phyloP scores from a whole-genome alignment of 73 alveolate species.

The Uronychia setigera region DNA sequence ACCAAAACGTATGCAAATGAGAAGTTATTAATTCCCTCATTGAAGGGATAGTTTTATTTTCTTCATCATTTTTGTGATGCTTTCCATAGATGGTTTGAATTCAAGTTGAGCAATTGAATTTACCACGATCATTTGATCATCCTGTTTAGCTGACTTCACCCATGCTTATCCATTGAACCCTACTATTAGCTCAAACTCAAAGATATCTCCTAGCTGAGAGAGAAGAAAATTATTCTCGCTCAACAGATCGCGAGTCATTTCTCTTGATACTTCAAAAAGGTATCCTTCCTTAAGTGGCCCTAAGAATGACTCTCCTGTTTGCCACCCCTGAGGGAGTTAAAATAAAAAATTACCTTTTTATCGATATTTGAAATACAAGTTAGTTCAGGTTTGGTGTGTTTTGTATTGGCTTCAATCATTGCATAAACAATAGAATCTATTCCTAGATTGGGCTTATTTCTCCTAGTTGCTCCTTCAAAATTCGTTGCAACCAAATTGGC shows the following conservation, averaged over 20 bases:
- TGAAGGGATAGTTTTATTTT: too few species aligned
- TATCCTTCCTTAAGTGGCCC: slow-evolving; percentile 34
- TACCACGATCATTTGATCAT: too few species aligned
- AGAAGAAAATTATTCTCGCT: slow-evolving; percentile 5
- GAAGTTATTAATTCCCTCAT: too few species aligned
- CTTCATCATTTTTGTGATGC: too few species aligned
- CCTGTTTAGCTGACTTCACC: slow-evolving; percentile 6
- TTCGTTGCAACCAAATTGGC: slow-evolving; percentile 5
- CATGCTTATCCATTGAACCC: slow-evolving; percentile 24
- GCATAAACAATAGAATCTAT: slow-evolving; percentile 12
- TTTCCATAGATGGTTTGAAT: too few species aligned
- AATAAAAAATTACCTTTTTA: not conserved
- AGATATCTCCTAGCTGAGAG: slow-evolving; percentile 6
- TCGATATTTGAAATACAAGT: slow-evolving; percentile 21
- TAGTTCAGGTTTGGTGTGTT: slow-evolving; percentile 19
- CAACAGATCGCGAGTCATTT: not conserved
- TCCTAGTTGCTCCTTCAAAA: slow-evolving; percentile 39
- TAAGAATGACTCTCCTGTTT: slow-evolving; percentile 28
- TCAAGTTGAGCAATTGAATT: too few species aligned
- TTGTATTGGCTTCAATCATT: not conserved
- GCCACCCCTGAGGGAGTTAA: slow-evolving; percentile 10
- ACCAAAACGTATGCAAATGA: too few species aligned
- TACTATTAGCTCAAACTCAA: slow-evolving; percentile 15
- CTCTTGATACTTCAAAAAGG: slow-evolving; percentile 11
- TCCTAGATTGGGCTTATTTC: slow-evolving; percentile 24